Evolutionary conservation across 306 rosid genomes (phyloP).

Genomic region (Inga leiocalycina): DNA sequence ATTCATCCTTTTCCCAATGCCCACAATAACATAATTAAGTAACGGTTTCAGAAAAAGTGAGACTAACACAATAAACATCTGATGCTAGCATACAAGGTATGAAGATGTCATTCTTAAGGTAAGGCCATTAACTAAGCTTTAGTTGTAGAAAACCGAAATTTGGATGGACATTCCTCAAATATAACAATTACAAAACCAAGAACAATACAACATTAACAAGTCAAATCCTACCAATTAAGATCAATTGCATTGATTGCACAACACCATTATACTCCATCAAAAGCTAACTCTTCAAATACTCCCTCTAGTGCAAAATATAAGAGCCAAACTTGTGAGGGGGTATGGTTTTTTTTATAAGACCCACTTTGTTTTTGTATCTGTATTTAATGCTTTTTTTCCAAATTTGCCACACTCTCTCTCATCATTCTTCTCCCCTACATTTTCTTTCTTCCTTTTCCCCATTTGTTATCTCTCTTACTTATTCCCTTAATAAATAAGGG

Average conservation of each 20-base stretch:
- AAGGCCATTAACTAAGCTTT: slow-evolving; percentile 14
- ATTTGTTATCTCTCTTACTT: too few species aligned
- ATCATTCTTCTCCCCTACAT: too few species aligned
- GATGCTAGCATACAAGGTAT: slow-evolving; percentile 24
- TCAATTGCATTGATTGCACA: neutral
- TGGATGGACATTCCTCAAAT: slow-evolving; percentile 1
- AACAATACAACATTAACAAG: neutral
- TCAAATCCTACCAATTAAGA: neutral
- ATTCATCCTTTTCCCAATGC: slow-evolving; percentile 27
- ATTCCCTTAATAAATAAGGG: too few species aligned
- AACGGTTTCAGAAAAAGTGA: neutral
- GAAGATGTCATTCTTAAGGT: slow-evolving; percentile 20
- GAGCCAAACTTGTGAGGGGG: too few species aligned
- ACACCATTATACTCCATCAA: neutral
- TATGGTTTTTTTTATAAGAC: too few species aligned
- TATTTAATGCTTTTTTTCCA: too few species aligned
- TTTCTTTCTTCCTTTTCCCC: too few species aligned
- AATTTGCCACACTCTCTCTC: too few species aligned
- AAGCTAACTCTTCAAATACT: too few species aligned
- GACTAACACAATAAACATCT: slow-evolving; percentile 22
- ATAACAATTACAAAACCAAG: slow-evolving; percentile 20
- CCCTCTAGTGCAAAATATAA: too few species aligned
- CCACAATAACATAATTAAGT: slow-evolving; percentile 2
- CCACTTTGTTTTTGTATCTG: too few species aligned
- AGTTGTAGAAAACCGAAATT: neutral